Conservation (phyloP, 2,329 filamentous ascomycete species). For the Aspergillus neotritici region DNA sequence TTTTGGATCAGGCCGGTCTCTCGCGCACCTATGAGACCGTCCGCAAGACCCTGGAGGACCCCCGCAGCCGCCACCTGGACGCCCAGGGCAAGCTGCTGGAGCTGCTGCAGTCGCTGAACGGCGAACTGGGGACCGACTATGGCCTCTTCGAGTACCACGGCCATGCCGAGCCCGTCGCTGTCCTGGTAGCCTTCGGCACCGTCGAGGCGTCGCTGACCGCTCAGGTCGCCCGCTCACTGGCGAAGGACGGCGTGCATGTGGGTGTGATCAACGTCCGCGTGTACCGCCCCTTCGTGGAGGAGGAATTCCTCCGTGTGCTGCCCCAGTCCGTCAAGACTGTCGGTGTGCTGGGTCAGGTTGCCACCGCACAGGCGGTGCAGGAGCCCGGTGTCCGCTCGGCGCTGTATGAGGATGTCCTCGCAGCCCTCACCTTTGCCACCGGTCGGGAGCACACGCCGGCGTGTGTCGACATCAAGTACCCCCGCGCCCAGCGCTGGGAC, state of each 20-base stretch:
- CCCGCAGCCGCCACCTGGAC: slow-evolving; percentile 65
- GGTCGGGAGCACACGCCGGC: slow-evolving; percentile 58
- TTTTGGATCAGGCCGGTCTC: slow-evolving; percentile 66
- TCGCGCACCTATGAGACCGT: slow-evolving; percentile 64
- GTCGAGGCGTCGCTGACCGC: slow-evolving; percentile 80
- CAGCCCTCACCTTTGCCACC: slow-evolving; percentile 72
- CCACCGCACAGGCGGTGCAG: slow-evolving; percentile 63
- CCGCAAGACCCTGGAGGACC: slow-evolving; percentile 54
- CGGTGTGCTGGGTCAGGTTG: slow-evolving; percentile 84
- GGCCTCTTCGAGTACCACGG: slow-evolving; percentile 90
- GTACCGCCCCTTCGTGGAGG: slow-evolving; percentile 92
- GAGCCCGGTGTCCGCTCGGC: slow-evolving; percentile 75
- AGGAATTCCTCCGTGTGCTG: slow-evolving; percentile 79
- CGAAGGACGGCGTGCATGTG: slow-evolving; percentile 67
- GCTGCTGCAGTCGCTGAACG: slow-evolving; percentile 71
- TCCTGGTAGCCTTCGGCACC: slow-evolving; percentile 89
- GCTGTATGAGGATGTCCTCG: slow-evolving; percentile 86
- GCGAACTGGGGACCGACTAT: slow-evolving; percentile 89
- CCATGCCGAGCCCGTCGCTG: slow-evolving; percentile 69
- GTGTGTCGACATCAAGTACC: slow-evolving; percentile 84
- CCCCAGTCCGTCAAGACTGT: slow-evolving; percentile 70
- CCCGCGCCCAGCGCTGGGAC: slow-evolving; percentile 63
- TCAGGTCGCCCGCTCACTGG: slow-evolving; percentile 69
- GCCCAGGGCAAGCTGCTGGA: slow-evolving; percentile 65
- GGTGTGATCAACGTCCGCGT: slow-evolving; percentile 88